Evolutionary conservation across 371 early-diverging fungal species (phyloP).

Genomic region (Coemansia sp.): DNA sequence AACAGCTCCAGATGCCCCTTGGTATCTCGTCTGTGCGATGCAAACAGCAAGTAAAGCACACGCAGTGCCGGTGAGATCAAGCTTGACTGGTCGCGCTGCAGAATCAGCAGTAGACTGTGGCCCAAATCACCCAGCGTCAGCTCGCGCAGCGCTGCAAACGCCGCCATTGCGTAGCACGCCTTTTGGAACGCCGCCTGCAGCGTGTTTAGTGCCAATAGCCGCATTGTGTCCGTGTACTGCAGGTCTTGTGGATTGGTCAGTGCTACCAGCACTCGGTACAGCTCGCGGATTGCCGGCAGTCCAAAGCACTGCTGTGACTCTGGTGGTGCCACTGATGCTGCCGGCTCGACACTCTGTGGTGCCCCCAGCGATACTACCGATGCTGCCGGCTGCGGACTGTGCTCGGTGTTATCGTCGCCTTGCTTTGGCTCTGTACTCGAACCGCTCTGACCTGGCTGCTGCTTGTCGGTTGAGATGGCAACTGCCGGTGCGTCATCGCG

Average conservation of each 20-base stretch:
- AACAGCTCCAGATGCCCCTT: conserved; percentile 50
- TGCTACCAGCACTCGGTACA: conserved; percentile 85
- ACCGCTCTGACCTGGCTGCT: background rate
- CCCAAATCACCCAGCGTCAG: conserved; percentile 84
- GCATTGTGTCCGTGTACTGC: conserved; percentile 91
- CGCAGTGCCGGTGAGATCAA: conserved; percentile 50
- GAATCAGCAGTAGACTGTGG: conserved; percentile 79
- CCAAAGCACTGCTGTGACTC: conserved; percentile 59
- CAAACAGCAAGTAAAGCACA: conserved; percentile 44
- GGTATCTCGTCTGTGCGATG: conserved; percentile 42
- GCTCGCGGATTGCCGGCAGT: conserved; percentile 83
- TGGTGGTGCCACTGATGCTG: background rate
- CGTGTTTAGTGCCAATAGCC: conserved; percentile 80
- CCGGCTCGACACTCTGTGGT: background rate
- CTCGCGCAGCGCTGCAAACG: conserved; percentile 64
- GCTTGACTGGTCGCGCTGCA: conserved; percentile 37
- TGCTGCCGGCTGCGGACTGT: conserved; percentile 1
- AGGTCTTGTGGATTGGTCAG: conserved; percentile 87
- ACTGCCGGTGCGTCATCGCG: background rate
- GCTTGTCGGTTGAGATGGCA: background rate
- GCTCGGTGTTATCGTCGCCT: too few relatives aligned
- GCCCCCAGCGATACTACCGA: too few relatives aligned
- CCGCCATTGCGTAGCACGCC: conserved; percentile 76
- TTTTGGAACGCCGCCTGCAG: conserved; percentile 80
- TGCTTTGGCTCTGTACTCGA: background rate